Evolutionary conservation across 495 filamentous ascomycete species (phyloP).

Genomic region (Chaetomium fimeti): DNA sequence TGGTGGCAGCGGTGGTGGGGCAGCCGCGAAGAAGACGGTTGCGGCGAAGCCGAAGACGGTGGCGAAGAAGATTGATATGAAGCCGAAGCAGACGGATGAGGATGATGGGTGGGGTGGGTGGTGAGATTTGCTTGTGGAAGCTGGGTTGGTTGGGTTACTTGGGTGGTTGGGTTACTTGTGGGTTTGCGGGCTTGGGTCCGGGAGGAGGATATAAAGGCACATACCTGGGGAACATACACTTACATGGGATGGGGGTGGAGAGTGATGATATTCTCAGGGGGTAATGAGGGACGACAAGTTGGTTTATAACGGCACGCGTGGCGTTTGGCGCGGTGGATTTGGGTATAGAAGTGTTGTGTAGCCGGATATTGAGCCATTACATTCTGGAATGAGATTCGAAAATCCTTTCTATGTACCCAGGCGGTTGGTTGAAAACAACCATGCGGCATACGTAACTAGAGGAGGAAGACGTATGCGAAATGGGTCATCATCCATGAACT

Average conservation of each 20-base stretch:
- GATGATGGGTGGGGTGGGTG: slow-evolving; percentile 71
- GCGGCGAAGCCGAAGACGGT: slow-evolving; percentile 20
- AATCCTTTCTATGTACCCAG: not conserved
- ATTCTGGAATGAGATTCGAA: not conserved
- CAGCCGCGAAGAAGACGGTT: slow-evolving; percentile 19
- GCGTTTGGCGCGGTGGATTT: too few relatives aligned
- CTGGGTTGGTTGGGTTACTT: not conserved
- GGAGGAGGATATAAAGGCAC: too few relatives aligned
- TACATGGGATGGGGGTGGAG: too few relatives aligned
- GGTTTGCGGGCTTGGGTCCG: not conserved
- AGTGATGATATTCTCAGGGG: too few relatives aligned
- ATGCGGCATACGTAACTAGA: not conserved
- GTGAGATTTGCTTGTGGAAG: slow-evolving; percentile 32
- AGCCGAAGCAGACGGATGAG: slow-evolving; percentile 54
- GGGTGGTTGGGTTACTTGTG: not conserved
- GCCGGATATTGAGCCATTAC: too few relatives aligned
- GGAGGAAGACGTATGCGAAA: not conserved
- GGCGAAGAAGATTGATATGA: slow-evolving; percentile 50
- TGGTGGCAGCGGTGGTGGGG: slow-evolving; percentile 31
- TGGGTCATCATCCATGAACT: not conserved
- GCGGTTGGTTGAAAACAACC: not conserved
- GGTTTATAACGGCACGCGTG: too few relatives aligned
- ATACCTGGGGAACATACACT: too few relatives aligned
- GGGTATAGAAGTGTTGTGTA: too few relatives aligned
- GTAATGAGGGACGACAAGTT: too few relatives aligned